Percentiles rank a stretch among this genome's conserved stretches.
Evolutionary conservation across 108 stramenopile genomes (phyloP).

Genomic region (Tribonema minus): DNA sequence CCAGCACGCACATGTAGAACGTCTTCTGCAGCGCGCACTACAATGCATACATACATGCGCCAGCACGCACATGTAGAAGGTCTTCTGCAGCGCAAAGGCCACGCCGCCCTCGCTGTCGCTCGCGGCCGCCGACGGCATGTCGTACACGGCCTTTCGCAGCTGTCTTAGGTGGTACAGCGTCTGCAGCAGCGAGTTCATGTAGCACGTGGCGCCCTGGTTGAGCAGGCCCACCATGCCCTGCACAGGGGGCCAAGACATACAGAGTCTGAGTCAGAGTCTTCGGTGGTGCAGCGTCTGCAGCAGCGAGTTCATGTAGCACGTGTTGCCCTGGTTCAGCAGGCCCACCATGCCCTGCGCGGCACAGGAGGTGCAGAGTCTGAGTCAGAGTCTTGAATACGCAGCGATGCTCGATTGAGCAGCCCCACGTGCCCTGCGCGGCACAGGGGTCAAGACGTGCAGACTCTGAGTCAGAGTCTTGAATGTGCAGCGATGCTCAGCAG

Average conservation of each 20-base stretch:
- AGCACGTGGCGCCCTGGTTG: conserved; percentile 52
- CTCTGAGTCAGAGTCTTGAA: too few species aligned
- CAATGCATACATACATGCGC: too few species aligned
- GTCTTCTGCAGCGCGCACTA: conserved; percentile 55
- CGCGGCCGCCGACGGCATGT: conserved; percentile 41
- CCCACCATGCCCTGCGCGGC: neutral
- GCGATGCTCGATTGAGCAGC: too few species aligned
- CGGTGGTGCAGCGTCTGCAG: conserved; percentile 54
- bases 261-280: too few species aligned
- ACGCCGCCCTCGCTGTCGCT: conserved; percentile 21
- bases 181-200: conserved; percentile 57
- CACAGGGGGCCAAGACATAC: too few species aligned
- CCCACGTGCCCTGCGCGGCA: too few species aligned
- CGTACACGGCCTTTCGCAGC: conserved; percentile 51
- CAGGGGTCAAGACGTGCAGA: too few species aligned
- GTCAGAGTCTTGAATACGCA: too few species aligned
- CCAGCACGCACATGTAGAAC: conserved; percentile 17
- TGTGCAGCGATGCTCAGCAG: too few species aligned
- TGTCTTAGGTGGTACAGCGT: conserved; percentile 41
- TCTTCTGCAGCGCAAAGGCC: conserved; percentile 53
- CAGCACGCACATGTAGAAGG: conserved; percentile 25
- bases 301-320: conserved; percentile 55
- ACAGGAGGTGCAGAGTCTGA: too few species aligned
- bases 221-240: neutral
- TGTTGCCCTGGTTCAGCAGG: conserved; percentile 36